Conservation (phyloP, 2,329 filamentous ascomycete species). For the Xylaria sp. region DNA sequence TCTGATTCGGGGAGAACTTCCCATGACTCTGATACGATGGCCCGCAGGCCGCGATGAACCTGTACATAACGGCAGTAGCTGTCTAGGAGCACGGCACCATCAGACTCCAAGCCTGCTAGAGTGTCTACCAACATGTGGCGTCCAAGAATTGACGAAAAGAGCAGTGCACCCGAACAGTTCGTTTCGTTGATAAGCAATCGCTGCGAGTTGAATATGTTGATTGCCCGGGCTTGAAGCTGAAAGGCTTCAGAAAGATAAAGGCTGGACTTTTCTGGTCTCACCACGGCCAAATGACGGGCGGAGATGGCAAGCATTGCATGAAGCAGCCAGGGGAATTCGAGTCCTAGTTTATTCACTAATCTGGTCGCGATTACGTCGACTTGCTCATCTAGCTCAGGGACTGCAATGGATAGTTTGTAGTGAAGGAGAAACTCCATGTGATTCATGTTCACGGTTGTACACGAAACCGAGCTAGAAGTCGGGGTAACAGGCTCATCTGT, state of each 20-base stretch:
- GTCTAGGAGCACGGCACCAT: constrained; percentile 46
- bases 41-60: constrained; percentile 43
- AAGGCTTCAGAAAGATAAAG: constrained; percentile 45
- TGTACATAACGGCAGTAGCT: constrained; percentile 49
- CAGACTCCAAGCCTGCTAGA: constrained; percentile 42
- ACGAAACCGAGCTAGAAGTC: neutral
- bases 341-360: constrained; percentile 40
- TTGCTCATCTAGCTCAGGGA: constrained; percentile 37
- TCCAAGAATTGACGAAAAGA: constrained; percentile 52
- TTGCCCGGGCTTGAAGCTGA: constrained; percentile 50
- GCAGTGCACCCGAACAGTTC: constrained; percentile 50
- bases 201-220: constrained; percentile 48
- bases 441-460: constrained; percentile 47
- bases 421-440: constrained; percentile 54
- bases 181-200: constrained; percentile 40
- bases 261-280: constrained; percentile 42
- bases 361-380: constrained; percentile 34
- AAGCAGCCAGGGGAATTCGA: constrained; percentile 52
- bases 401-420: constrained; percentile 46
- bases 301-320: constrained; percentile 53
- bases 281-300: constrained; percentile 50
- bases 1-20: constrained; percentile 46
- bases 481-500: constrained; percentile 7
- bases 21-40: constrained; percentile 44
- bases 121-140: constrained; percentile 52